A percentile compares a stretch with the other conserved stretches of the same genome.
phyloP scores from a whole-genome alignment of 495 filamentous ascomycete genomes.

The Thermochaetoides thermophila region DNA sequence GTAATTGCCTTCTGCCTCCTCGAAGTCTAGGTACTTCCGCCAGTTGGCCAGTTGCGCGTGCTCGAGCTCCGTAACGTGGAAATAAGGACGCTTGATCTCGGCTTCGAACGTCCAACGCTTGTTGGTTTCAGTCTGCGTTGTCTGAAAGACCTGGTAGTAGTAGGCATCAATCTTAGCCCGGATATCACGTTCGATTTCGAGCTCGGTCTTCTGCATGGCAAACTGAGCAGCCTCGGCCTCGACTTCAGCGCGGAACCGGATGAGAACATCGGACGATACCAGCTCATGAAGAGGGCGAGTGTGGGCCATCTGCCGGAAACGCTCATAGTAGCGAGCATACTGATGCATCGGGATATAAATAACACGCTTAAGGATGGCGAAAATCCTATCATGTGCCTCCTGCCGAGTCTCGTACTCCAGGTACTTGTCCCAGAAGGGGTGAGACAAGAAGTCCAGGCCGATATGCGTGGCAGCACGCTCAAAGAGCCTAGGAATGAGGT shows the following conservation, averaged over 20 bases:
- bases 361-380: slow-evolving; percentile 69
- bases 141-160: slow-evolving; percentile 67
- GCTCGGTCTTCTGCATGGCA: slow-evolving; percentile 37
- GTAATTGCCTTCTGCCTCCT: slow-evolving; percentile 74
- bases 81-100: slow-evolving; percentile 91
- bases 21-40: slow-evolving; percentile 93
- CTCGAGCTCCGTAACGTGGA: slow-evolving; percentile 88
- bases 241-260: slow-evolving; percentile 55
- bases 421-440: slow-evolving; percentile 99
- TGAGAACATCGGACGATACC: slow-evolving; percentile 49
- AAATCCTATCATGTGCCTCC: slow-evolving; percentile 75
- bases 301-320: slow-evolving; percentile 67
- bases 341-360: slow-evolving; percentile 94
- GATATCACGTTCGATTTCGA: slow-evolving; percentile 75
- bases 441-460: slow-evolving; percentile 83
- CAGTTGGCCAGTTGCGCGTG: slow-evolving; percentile 79
- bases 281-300: slow-evolving; percentile 60
- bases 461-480: slow-evolving; percentile 77
- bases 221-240: slow-evolving; percentile 38
- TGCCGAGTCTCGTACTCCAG: slow-evolving; percentile 88
- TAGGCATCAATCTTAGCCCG: slow-evolving; percentile 63
- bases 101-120: slow-evolving; percentile 94
- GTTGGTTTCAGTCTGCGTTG: slow-evolving; percentile 74
- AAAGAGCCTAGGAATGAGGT: slow-evolving; percentile 60
- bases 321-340: slow-evolving; percentile 89